Conservation (phyloP, 2,329 filamentous ascomycete species). For the Thielaviopsis populi region DNA sequence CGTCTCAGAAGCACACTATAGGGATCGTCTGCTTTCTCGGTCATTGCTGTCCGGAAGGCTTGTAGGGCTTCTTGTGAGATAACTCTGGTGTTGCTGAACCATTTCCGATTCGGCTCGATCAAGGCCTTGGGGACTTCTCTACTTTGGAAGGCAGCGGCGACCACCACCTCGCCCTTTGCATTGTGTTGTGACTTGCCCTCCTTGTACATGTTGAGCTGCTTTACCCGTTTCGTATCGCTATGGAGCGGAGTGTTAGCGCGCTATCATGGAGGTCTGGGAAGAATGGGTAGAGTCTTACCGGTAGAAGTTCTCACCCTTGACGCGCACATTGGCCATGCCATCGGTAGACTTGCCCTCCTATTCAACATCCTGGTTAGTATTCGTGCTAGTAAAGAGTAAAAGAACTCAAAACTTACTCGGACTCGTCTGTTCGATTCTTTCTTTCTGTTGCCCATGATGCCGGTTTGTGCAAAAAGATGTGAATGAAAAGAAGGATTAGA, state of each 20-base stretch:
- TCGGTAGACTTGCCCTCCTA: slow-evolving; percentile 64
- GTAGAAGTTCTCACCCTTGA: slow-evolving; percentile 98
- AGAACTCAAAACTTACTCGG: slow-evolving; percentile 29
- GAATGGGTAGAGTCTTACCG: slow-evolving; percentile 36
- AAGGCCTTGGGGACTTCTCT: slow-evolving; percentile 67
- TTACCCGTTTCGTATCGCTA: slow-evolving; percentile 67
- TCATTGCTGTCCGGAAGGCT: slow-evolving; percentile 82
- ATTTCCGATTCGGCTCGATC: slow-evolving; percentile 91
- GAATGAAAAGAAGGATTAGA: slow-evolving; percentile 10
- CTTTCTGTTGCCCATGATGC: slow-evolving; percentile 71
- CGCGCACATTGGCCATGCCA: slow-evolving; percentile 80
- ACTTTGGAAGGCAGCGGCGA: slow-evolving; percentile 73
- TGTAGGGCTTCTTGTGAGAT: slow-evolving; percentile 80
- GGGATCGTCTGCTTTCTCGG: slow-evolving; percentile 76
- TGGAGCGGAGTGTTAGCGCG: slow-evolving; percentile 12
- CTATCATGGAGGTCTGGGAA: not conserved
- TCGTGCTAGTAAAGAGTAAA: too few species aligned
- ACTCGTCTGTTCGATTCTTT: slow-evolving; percentile 73
- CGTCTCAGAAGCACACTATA: slow-evolving; percentile 91
- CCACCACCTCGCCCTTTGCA: slow-evolving; percentile 65
- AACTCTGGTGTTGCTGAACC: slow-evolving; percentile 84
- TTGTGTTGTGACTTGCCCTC: slow-evolving; percentile 74
- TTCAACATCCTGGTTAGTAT: not conserved
- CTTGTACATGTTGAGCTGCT: slow-evolving; percentile 79
- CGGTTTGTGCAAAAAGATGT: slow-evolving; percentile 13